A percentile compares a stretch with the other conserved stretches of the same genome.
Conservation (phyloP, 257 asterid genomes). For the Salvia splendens region DNA sequence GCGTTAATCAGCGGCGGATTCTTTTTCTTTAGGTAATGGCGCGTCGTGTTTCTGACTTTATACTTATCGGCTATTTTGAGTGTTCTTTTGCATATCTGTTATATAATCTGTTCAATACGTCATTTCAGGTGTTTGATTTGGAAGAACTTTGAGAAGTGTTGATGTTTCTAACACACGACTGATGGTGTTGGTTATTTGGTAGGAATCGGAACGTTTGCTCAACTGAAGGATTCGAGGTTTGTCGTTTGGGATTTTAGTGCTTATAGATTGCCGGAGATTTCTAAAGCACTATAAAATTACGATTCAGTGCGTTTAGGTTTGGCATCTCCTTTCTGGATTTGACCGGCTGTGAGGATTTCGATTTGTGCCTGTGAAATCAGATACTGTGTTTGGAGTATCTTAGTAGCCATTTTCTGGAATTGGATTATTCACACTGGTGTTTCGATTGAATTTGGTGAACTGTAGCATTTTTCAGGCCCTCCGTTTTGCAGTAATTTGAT, state of each 20-base stretch:
- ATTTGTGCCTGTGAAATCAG: conserved; percentile 26
- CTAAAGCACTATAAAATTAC: conserved; percentile 4
- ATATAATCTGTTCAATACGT: background rate
- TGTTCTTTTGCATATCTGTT: background rate
- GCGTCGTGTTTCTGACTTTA: background rate
- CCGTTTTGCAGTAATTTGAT: conserved; percentile 27
- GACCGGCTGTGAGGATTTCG: conserved; percentile 22
- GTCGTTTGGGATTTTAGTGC: conserved; percentile 19
- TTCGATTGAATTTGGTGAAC: conserved; percentile 33
- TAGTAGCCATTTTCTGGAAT: conserved; percentile 26
- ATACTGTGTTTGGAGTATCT: conserved; percentile 31
- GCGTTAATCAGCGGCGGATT: conserved; percentile 29
- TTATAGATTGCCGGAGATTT: conserved; percentile 19
- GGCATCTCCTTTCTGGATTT: conserved; percentile 30
- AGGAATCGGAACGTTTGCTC: conserved; percentile 21
- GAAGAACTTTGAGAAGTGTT: conserved; percentile 29
- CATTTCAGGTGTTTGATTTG: conserved; percentile 35
- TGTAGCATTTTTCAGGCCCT: conserved; percentile 25
- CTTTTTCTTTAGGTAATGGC: conserved; percentile 42
- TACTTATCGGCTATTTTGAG: background rate
- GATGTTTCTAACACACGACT: conserved; percentile 17
- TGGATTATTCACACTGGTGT: conserved; percentile 28
- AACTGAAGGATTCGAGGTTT: conserved; percentile 21
- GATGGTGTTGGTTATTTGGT: conserved; percentile 14
- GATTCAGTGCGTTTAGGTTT: conserved; percentile 23